These are phyloP conservation scores for Pichia californica DNA, from an alignment of 805 yeast genomes.

Conservation along the genomic window DNA sequence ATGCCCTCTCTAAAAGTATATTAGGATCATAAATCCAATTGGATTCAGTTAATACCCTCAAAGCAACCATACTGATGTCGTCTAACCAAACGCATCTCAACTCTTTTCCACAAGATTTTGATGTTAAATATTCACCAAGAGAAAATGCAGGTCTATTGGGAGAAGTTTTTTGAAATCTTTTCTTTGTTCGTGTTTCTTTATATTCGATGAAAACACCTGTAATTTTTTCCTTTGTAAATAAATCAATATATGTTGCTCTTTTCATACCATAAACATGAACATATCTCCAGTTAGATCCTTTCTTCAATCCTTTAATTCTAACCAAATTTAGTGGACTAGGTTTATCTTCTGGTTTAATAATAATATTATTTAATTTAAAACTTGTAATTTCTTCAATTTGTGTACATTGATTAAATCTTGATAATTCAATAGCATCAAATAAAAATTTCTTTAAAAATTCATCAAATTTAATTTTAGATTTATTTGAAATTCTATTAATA, in stretches of 20 bases:
- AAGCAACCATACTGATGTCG: constrained; percentile 6
- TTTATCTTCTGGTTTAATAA: neutral
- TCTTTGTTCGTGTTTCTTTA: constrained; percentile 4
- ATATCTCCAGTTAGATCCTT: constrained; percentile 3
- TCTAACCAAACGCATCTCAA: constrained; percentile 6
- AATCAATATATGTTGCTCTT: neutral
- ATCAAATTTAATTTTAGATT: neutral
- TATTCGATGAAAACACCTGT: constrained; percentile 4
- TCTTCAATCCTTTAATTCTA: constrained; percentile 1
- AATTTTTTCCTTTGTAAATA: neutral
- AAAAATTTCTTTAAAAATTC: constrained; percentile 4
- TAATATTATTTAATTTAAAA: neutral
- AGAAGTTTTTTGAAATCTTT: neutral
- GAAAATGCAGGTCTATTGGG: constrained; percentile 5
- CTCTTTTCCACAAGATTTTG: neutral
- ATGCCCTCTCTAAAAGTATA: neutral
- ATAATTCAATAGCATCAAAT: neutral
- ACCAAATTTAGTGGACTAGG: constrained; percentile 1
- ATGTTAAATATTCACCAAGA: constrained; percentile 1
- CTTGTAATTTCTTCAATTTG: neutral
- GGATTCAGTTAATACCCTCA: neutral
- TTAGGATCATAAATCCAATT: constrained; percentile 5
- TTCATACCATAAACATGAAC: constrained; percentile 2
- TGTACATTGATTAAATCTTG: neutral
- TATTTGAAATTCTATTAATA: neutral